A percentile compares a stretch with the other conserved stretches of the same genome.
Conservation (phyloP, 495 filamentous ascomycete genomes). For the Bathelium albidoporum region DNA sequence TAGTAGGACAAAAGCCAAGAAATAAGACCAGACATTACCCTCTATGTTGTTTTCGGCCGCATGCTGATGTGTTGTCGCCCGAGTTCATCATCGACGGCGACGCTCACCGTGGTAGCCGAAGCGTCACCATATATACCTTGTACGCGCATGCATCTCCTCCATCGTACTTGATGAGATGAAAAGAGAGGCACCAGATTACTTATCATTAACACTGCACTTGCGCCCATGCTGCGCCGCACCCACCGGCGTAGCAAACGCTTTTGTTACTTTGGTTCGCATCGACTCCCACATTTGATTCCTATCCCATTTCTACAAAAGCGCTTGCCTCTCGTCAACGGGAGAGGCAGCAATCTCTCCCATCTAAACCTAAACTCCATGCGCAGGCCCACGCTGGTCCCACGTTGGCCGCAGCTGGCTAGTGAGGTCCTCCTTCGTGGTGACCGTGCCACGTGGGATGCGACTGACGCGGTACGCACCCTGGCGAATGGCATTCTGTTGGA, state of each 20-base stretch:
- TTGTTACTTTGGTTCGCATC: too few relatives aligned
- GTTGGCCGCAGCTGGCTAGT: conserved; percentile 59
- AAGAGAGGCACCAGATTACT: background rate
- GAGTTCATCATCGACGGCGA: background rate
- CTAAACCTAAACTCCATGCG: too few relatives aligned
- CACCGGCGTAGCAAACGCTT: background rate
- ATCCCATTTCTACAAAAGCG: too few relatives aligned
- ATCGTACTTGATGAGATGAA: background rate
- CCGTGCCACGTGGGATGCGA: conserved; percentile 68
- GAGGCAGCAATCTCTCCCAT: too few relatives aligned
- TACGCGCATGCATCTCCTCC: background rate
- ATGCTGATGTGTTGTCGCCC: background rate
- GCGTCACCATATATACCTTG: background rate
- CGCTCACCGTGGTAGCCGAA: background rate
- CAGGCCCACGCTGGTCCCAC: conserved; percentile 43
- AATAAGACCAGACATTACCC: background rate
- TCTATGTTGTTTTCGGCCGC: background rate
- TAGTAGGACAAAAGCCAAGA: background rate
- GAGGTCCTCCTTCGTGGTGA: conserved; percentile 71
- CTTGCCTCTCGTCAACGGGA: too few relatives aligned
- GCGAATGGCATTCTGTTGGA: conserved; percentile 67
- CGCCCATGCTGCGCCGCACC: too few relatives aligned
- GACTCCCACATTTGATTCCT: too few relatives aligned
- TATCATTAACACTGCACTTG: background rate
- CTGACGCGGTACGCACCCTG: conserved; percentile 84